phyloP scores from a whole-genome alignment of 2,329 filamentous ascomycete species.

The Berkeleyomyces basicola region DNA sequence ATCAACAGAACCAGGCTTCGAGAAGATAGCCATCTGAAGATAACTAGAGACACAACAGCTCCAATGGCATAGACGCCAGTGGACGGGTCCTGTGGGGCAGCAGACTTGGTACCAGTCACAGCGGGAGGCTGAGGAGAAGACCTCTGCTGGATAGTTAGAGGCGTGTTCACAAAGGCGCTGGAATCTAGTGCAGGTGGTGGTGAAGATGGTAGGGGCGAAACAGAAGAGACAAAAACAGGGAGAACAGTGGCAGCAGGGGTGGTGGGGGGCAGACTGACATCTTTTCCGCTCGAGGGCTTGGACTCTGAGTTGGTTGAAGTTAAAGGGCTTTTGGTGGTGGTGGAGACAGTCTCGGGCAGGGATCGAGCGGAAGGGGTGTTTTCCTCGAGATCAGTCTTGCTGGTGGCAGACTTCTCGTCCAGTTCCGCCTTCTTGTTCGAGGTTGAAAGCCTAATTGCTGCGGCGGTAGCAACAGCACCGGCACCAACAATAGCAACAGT shows the following conservation, averaged over 20 bases:
- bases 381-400: background rate
- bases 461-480: background rate
- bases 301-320: background rate
- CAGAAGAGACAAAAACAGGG: background rate
- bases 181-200: background rate
- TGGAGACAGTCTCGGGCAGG: background rate
- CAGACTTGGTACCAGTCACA: background rate
- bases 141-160: slow-evolving; percentile 11
- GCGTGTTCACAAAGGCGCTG: background rate
- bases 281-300: slow-evolving; percentile 7
- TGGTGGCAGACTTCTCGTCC: background rate
- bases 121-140: slow-evolving; percentile 1
- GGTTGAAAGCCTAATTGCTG: background rate
- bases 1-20: slow-evolving; percentile 1
- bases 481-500: background rate
- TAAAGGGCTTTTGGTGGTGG: background rate
- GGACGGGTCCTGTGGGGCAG: background rate
- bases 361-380: background rate
- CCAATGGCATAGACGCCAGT: background rate
- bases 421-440: background rate
- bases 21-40: background rate
- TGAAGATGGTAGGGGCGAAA: background rate
- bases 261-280: slow-evolving; percentile 9
- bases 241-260: background rate
- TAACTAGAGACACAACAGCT: background rate